phyloP scores from a whole-genome alignment of 1,139 yeast genomes.

The Magnusiomyces tetraspermus region DNA sequence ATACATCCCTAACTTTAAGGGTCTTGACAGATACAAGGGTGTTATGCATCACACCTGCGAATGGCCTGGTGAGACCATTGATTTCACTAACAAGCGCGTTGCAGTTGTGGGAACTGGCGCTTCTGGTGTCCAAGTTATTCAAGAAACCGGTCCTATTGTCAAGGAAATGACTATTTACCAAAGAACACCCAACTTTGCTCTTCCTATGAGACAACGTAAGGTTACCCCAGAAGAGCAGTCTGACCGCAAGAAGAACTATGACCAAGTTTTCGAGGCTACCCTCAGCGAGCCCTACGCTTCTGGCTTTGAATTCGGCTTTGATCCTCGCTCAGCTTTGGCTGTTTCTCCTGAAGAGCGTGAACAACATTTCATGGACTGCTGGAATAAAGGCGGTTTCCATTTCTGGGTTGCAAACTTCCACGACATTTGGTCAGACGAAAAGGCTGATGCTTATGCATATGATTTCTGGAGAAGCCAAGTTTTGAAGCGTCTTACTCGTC shows the following conservation, averaged over 20 bases:
- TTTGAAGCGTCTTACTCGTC: conserved; percentile 23
- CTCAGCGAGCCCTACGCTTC: conserved; percentile 14
- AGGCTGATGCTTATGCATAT: conserved; percentile 24
- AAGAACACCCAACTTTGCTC: conserved; percentile 25
- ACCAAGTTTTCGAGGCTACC: conserved; percentile 15
- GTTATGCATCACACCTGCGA: conserved; percentile 42
- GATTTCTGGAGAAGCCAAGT: conserved; percentile 26
- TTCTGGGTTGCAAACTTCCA: conserved; percentile 24
- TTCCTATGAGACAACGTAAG: conserved; percentile 24
- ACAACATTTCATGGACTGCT: conserved; percentile 19
- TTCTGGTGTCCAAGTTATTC: too few relatives aligned
- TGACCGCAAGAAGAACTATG: conserved; percentile 15
- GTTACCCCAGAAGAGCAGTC: conserved; percentile 11
- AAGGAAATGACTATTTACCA: conserved; percentile 23
- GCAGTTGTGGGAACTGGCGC: conserved; percentile 42
- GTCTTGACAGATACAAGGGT: conserved; percentile 40
- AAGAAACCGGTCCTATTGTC: conserved; percentile 29
- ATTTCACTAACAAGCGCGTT: conserved; percentile 34
- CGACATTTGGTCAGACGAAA: conserved; percentile 22
- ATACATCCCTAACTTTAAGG: conserved; percentile 16
- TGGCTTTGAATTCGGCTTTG: conserved; percentile 20
- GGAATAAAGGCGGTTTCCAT: conserved; percentile 23
- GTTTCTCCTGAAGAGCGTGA: conserved; percentile 23
- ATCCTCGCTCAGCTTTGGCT: conserved; percentile 13
- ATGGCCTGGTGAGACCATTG: conserved; percentile 35